These are phyloP conservation scores for Vanrija pseudolonga DNA, from an alignment of 1,284 basidiomycete genomes.

Conservation along the genomic window DNA sequence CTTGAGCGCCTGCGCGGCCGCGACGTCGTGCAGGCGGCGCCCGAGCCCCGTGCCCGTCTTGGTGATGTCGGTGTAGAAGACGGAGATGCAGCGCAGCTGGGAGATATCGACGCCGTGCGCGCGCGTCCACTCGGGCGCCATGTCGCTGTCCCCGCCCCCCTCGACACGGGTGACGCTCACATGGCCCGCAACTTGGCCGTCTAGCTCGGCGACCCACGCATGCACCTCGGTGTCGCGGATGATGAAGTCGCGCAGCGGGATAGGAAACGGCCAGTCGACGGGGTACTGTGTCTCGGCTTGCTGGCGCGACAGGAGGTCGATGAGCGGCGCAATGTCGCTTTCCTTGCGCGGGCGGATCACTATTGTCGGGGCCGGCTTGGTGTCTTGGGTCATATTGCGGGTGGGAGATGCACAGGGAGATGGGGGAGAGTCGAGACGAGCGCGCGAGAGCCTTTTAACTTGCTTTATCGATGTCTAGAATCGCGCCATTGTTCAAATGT, in stretches of 20 bases:
- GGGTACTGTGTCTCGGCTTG: background rate
- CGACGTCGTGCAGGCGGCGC: background rate
- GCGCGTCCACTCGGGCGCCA: background rate
- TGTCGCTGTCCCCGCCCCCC: background rate
- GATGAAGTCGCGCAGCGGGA: background rate
- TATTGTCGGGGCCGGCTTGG: background rate
- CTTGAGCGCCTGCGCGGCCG: background rate
- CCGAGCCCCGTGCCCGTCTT: background rate
- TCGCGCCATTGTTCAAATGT: no score
- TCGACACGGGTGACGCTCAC: background rate
- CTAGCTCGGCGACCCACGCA: slow-evolving; percentile 3
- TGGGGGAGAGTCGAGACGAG: no score
- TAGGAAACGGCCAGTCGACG: background rate
- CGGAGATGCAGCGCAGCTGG: background rate
- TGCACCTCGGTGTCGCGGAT: background rate
- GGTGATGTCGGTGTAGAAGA: background rate
- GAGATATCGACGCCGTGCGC: background rate
- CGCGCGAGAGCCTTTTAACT: no score
- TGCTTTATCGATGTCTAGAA: no score
- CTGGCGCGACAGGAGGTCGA: slow-evolving; percentile 2
- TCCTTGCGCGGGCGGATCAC: slow-evolving; percentile 1
- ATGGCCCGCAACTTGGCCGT: background rate
- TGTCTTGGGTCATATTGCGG: background rate
- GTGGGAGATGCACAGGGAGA: background rate
- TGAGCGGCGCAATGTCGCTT: background rate